These are phyloP conservation scores for Candida sp. DNA, from an alignment of 1,139 yeast species.

Conservation along the genomic window DNA sequence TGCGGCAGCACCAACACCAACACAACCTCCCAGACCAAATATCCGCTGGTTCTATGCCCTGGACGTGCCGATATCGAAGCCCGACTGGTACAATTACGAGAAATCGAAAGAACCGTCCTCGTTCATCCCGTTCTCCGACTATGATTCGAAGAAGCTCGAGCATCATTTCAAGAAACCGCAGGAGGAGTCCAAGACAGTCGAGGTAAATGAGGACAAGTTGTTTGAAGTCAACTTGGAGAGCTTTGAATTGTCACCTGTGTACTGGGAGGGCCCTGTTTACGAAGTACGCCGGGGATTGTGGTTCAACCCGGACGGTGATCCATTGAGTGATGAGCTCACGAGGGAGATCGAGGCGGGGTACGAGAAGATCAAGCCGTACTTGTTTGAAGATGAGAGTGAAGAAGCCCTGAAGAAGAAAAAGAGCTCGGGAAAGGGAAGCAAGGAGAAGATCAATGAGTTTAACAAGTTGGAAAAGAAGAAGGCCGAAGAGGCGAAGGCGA, in stretches of 20 bases:
- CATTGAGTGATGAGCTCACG: slow-evolving; percentile 57
- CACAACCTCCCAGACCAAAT: slow-evolving; percentile 12
- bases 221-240: slow-evolving; percentile 68
- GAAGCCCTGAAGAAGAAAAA: slow-evolving; percentile 8
- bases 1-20: background rate
- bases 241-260: slow-evolving; percentile 67
- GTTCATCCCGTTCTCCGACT: slow-evolving; percentile 70
- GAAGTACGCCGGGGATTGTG: slow-evolving; percentile 88
- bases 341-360: slow-evolving; percentile 65
- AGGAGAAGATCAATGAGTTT: slow-evolving; percentile 25
- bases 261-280: slow-evolving; percentile 90
- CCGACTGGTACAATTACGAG: slow-evolving; percentile 56
- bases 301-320: slow-evolving; percentile 69
- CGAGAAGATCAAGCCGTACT: slow-evolving; percentile 33
- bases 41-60: slow-evolving; percentile 82
- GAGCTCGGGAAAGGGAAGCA: slow-evolving; percentile 11
- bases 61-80: slow-evolving; percentile 74
- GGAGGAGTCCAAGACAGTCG: slow-evolving; percentile 24
- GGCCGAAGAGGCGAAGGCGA: slow-evolving; percentile 3
- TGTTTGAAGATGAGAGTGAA: slow-evolving; percentile 20
- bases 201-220: slow-evolving; percentile 82
- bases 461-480: slow-evolving; percentile 18
- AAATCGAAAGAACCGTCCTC: slow-evolving; percentile 56
- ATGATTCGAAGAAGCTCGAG: slow-evolving; percentile 70
- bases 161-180: slow-evolving; percentile 18